Conservation (phyloP, 176 grass and related monocot genomes). For the Calamus simplicifolius region DNA sequence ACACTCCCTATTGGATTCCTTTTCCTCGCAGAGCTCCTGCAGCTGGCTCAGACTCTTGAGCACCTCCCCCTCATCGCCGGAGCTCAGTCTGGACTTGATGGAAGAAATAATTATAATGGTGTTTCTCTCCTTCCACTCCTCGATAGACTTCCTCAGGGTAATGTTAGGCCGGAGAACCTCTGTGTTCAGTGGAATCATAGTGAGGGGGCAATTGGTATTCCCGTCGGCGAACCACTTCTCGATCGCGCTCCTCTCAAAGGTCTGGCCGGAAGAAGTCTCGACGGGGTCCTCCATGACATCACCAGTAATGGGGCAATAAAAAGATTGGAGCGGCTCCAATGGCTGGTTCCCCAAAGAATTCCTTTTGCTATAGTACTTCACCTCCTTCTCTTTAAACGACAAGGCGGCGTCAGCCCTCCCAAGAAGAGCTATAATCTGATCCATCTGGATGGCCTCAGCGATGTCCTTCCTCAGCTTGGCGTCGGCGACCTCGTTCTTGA, state of each 20-base stretch:
- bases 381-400: constrained; percentile 8
- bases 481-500: not conserved
- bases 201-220: not conserved
- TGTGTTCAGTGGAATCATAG: constrained; percentile 1
- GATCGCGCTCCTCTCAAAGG: constrained; percentile 1
- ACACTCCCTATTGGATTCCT: not conserved
- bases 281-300: constrained; percentile 7
- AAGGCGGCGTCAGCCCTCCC: not conserved
- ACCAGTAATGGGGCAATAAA: constrained; percentile 1
- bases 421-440: not conserved
- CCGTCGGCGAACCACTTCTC: constrained; percentile 1
- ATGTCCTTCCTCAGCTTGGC: constrained; percentile 5
- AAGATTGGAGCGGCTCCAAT: constrained; percentile 1
- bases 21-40: constrained; percentile 1
- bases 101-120: constrained; percentile 10
- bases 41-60: not conserved
- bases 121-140: constrained; percentile 11
- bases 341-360: constrained; percentile 6
- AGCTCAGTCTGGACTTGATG: not conserved
- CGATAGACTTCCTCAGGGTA: constrained; percentile 1
- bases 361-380: not conserved
- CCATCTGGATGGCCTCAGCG: constrained; percentile 2
- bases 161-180: constrained; percentile 1
- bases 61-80: not conserved
- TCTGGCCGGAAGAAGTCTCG: constrained; percentile 6